A percentile compares a stretch with the other conserved stretches of the same genome.
Evolutionary conservation across 257 asterid species (phyloP).

Genomic region (Paulownia fortunei): DNA sequence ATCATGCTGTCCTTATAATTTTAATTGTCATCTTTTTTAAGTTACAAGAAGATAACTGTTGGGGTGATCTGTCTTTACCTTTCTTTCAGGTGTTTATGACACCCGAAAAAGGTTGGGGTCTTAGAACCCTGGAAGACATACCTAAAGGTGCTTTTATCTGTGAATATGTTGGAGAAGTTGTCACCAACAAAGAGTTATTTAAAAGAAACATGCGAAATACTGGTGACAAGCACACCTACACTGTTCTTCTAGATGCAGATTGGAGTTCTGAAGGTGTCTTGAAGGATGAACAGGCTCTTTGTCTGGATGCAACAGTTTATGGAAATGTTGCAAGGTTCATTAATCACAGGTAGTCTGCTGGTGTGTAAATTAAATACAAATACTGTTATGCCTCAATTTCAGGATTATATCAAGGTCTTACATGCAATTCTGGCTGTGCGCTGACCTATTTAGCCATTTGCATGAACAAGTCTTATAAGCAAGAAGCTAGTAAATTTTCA

Average conservation of each 20-base stretch:
- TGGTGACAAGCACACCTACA: conserved; percentile 40
- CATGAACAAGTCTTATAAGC: not conserved
- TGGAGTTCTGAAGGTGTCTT: conserved; percentile 56
- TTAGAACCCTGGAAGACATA: conserved; percentile 63
- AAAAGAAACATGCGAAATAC: conserved; percentile 37
- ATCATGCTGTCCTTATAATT: not conserved
- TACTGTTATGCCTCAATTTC: not conserved
- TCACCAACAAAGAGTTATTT: conserved; percentile 49
- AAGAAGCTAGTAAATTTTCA: not conserved
- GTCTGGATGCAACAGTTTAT: conserved; percentile 56
- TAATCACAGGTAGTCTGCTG: conserved; percentile 55
- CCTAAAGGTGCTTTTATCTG: conserved; percentile 75
- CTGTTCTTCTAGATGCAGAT: conserved; percentile 61
- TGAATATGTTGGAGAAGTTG: conserved; percentile 60
- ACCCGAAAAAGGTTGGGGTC: conserved; percentile 74
- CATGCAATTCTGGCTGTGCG: not conserved
- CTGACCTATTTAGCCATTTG: not conserved
- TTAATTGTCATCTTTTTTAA: not conserved
- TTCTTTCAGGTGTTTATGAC: conserved; percentile 64
- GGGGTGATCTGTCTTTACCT: not conserved
- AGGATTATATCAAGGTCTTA: not conserved
- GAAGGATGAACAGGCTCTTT: conserved; percentile 65
- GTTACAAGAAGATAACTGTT: not conserved
- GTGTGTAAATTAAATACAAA: not conserved
- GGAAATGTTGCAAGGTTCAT: conserved; percentile 72